Conservation (phyloP, 768 basidiomycete genomes). For the Suillus hirtellus region DNA sequence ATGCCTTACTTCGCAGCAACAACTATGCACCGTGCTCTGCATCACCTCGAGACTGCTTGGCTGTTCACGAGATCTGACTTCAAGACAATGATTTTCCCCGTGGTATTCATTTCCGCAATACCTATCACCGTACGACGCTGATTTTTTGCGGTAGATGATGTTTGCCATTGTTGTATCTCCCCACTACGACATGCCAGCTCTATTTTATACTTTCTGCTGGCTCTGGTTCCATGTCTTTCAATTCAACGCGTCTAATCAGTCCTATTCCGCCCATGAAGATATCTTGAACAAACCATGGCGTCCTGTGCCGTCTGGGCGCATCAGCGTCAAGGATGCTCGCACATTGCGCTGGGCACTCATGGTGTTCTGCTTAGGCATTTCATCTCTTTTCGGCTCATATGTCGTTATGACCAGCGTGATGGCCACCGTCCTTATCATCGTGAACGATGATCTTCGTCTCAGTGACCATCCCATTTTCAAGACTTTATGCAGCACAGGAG, state of each 20-base stretch:
- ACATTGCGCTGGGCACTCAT: conserved; percentile 36
- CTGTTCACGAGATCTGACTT: conserved; percentile 38
- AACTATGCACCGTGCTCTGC: background rate
- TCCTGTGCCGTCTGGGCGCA: conserved; percentile 38
- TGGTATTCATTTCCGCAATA: conserved; percentile 21
- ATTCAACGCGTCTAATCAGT: conserved; percentile 36
- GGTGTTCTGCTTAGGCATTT: conserved; percentile 27
- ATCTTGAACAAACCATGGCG: conserved; percentile 36
- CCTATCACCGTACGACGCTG: background rate
- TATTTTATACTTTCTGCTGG: conserved; percentile 22
- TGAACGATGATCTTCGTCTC: conserved; percentile 29
- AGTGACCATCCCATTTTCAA: conserved; percentile 28
- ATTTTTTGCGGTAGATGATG: conserved; percentile 13
- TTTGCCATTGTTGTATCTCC: conserved; percentile 13
- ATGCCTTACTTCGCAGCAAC: background rate
- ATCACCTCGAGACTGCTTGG: conserved; percentile 28
- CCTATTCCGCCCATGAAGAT: conserved; percentile 29
- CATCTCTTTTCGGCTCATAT: conserved; percentile 18
- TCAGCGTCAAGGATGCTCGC: conserved; percentile 23
- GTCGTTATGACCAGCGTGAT: conserved; percentile 20
- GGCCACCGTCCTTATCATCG: too few species aligned
- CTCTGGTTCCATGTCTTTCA: conserved; percentile 36
- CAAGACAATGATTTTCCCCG: conserved; percentile 36
- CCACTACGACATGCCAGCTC: background rate
- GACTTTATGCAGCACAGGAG: conserved; percentile 34